Percentiles rank a stretch among this genome's conserved stretches.
Conservation (phyloP, 1,284 basidiomycete species). For the Melampsora americana region DNA sequence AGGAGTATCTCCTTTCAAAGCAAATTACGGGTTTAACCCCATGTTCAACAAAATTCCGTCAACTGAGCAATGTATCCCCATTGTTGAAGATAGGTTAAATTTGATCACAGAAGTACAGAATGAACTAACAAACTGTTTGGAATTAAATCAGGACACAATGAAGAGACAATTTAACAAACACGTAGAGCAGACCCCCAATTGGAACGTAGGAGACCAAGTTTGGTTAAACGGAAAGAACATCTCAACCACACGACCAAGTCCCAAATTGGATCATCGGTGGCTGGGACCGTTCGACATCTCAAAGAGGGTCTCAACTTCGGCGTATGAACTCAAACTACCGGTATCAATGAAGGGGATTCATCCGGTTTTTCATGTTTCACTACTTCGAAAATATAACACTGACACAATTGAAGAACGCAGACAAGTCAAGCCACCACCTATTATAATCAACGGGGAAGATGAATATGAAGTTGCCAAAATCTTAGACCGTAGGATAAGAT, state of each 20-base stretch:
- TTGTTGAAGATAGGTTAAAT: neutral
- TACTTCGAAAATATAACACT: neutral
- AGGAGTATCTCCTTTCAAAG: neutral
- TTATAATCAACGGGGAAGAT: neutral
- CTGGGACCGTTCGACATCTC: conserved; percentile 10
- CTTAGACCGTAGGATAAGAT: too few relatives aligned
- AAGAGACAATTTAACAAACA: neutral
- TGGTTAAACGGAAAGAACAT: conserved; percentile 6
- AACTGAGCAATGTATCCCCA: neutral
- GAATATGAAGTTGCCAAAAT: conserved; percentile 8
- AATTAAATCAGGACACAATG: neutral
- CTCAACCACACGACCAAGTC: neutral
- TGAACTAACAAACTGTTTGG: neutral
- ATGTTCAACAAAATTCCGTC: too few relatives aligned
- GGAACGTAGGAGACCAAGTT: neutral
- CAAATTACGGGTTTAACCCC: too few relatives aligned
- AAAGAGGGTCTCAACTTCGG: neutral
- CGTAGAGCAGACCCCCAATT: neutral
- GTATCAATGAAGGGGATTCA: neutral
- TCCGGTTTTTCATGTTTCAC: conserved; percentile 12
- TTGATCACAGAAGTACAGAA: neutral
- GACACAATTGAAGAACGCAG: neutral
- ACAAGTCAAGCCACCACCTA: neutral
- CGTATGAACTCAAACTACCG: conserved; percentile 1
- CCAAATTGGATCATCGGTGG: neutral